Evolutionary conservation across 345 rosid genomes (phyloP), one percentile per base, ranked within the genome.

Genomic region (Lepidium sativum): DNA sequence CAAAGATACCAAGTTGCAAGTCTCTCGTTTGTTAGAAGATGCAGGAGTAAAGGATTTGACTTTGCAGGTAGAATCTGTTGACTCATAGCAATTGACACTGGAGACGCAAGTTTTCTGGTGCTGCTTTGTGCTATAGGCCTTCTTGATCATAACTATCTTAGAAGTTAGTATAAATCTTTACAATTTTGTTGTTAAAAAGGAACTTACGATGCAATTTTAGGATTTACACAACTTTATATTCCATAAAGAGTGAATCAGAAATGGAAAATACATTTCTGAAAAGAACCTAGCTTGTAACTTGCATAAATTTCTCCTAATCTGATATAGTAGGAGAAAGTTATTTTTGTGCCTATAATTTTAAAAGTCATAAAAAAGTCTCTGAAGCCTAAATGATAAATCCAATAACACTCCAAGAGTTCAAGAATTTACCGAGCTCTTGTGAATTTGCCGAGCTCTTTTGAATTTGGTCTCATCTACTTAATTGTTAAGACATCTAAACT

Each of bases 21-120:
- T 84, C 39, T 81, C 86, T 4, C 75, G 66, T 47, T 67, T 84
- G 71, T 79, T 89, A 70, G 77, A 67, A 52, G 86, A 84, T 80
- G 94, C 87, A 2, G 97, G 98, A 61, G 74, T 92, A 54, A 84
- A 86, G 51, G 98, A 92, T 77, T 78, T 87, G 80, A 92, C 94
- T 12, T 57, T 92, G 73, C 97, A 92, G 79, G 71, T 87, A 37
- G 96, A 92, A 57, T 63, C 78, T 50, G 71, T 75, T 53, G 64
- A 68, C 38, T 66, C 57, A 27, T 66, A 66, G 51, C 43, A 52
- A 18, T 63, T 43, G 8, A 50, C 8, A 66, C 35, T 21, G 43
- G 15, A 53, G 7, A 65, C 39, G 17, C 35, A 48, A 42, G 13
- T 6, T 6, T 47, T 14, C 4, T 9, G 51, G 14, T 20, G 51